Evolutionary conservation across 805 yeast genomes (phyloP).

Genomic region (Zygosaccharomyces siamensis): DNA sequence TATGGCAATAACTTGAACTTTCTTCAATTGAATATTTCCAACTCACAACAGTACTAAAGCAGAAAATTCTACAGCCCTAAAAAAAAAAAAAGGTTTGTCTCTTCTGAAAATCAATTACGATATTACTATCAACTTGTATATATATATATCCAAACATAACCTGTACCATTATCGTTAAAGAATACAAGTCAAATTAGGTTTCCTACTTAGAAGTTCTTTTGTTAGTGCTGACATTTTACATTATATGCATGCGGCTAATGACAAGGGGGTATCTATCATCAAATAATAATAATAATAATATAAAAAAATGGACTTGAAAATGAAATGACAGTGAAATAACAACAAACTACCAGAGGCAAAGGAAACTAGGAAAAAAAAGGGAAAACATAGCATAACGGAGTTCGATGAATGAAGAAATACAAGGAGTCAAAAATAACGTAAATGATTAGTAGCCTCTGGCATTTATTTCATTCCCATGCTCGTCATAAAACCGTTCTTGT

Average conservation of each 20-base stretch:
- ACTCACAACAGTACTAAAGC: too few relatives aligned
- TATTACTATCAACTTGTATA: too few relatives aligned
- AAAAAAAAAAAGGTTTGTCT: too few relatives aligned
- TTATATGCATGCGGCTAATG: slow-evolving; percentile 5
- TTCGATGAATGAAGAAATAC: neutral
- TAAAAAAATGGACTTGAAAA: neutral
- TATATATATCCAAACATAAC: too few relatives aligned
- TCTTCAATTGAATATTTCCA: too few relatives aligned
- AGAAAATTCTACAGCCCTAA: too few relatives aligned
- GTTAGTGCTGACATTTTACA: slow-evolving; percentile 3
- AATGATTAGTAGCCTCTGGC: slow-evolving; percentile 17
- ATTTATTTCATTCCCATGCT: slow-evolving; percentile 14
- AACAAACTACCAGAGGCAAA: neutral
- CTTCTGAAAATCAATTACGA: too few relatives aligned
- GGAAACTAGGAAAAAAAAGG: neutral
- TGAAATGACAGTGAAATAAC: neutral
- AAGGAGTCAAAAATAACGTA: neutral
- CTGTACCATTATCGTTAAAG: too few relatives aligned
- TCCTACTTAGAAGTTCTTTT: neutral
- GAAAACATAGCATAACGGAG: neutral
- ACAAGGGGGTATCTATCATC: slow-evolving; percentile 3
- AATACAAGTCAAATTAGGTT: slow-evolving; percentile 1
- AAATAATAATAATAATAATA: neutral
- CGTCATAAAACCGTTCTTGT: slow-evolving; percentile 19
- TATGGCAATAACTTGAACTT: too few relatives aligned